Conservation (phyloP, 2,329 filamentous ascomycete species). For the Fusarium sp. region DNA sequence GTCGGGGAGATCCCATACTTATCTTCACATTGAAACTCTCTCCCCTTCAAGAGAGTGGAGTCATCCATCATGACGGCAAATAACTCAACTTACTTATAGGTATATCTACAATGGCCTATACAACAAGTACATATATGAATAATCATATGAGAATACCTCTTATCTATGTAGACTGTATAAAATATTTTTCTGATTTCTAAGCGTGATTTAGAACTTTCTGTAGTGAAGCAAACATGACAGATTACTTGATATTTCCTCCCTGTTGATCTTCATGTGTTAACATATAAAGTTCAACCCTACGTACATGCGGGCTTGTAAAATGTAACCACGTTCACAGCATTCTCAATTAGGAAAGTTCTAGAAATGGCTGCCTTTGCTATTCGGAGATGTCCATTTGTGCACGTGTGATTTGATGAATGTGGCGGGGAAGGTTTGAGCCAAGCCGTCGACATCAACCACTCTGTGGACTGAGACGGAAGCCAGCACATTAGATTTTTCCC, state of each 20-base stretch:
- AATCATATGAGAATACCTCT: too few species aligned
- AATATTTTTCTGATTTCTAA: background rate
- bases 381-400: background rate
- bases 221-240: background rate
- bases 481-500: accelerated
- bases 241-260: background rate
- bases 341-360: background rate
- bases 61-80: background rate
- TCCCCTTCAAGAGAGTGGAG: background rate
- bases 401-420: background rate
- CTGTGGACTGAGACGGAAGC: background rate
- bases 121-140: too few species aligned
- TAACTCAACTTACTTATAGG: background rate
- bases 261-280: background rate
- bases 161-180: too few species aligned
- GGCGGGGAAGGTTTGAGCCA: background rate
- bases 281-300: background rate
- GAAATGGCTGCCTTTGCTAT: background rate
- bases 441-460: background rate
- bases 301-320: background rate
- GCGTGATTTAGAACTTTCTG: accelerated
- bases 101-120: background rate
- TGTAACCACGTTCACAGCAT: background rate
- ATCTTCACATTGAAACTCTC: background rate
- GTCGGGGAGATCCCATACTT: background rate